These are phyloP conservation scores for Sonneratia caseolaris DNA, from an alignment of 345 rosid species.

Conservation along the genomic window DNA sequence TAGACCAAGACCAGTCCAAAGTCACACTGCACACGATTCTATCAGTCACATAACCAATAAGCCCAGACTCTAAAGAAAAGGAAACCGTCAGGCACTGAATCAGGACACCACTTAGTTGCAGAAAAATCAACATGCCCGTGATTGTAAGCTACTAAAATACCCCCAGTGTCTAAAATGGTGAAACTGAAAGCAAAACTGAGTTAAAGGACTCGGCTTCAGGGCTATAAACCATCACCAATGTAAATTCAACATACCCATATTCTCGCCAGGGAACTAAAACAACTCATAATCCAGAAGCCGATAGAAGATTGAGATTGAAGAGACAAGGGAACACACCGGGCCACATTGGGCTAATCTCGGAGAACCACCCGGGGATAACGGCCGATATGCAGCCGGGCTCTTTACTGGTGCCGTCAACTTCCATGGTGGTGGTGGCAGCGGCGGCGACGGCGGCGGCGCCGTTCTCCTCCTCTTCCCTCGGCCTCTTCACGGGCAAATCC, in stretches of 20 bases:
- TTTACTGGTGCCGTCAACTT: constrained; percentile 6
- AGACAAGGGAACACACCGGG: constrained; percentile 26
- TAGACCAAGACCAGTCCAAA: not conserved
- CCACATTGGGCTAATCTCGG: constrained; percentile 56
- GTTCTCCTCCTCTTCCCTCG: constrained; percentile 31
- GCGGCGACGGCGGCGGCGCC: constrained; percentile 13
- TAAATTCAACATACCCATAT: not conserved
- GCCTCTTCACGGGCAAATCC: constrained; percentile 32
- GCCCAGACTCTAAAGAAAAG: not conserved
- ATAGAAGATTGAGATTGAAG: not conserved
- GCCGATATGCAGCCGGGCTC: constrained; percentile 16
- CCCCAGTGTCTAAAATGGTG: not conserved
- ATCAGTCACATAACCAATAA: not conserved
- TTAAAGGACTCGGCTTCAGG: not conserved
- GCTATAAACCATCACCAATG: not conserved
- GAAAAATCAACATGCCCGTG: too few species aligned
- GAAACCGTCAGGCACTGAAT: not conserved
- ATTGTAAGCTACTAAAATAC: not conserved
- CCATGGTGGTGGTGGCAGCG: constrained; percentile 20
- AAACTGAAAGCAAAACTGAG: not conserved
- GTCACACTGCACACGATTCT: not conserved
- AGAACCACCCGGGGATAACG: constrained; percentile 50
- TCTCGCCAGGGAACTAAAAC: not conserved
- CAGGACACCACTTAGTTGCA: not conserved
- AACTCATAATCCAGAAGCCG: not conserved